Base-by-base conservation (phyloP, 2,329 filamentous ascomycete genomes). In the Trichoderma brevicompactum region DNA sequence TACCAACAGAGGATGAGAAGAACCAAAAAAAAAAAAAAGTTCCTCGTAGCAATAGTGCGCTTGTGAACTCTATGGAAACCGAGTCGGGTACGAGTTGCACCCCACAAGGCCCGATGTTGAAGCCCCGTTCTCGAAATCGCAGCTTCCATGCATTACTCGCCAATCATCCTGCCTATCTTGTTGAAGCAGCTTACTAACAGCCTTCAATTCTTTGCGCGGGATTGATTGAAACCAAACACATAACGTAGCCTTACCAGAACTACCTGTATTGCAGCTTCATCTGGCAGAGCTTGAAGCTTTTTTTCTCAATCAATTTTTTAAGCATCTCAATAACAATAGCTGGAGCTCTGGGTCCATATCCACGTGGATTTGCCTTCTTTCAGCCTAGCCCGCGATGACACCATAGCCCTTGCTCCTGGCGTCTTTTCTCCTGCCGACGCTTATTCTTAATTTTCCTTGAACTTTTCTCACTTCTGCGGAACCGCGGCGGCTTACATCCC, bases 321-420 rank as follows among this genome's bases (percentile, higher is more conserved):
- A 62, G 59, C 46, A 52, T 62, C 38, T 53, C 38, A 62, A 53
- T 62, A 52, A 62, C 38, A 38, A 43, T 43, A 34, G n/a, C 58
- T 50, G n/a, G 40, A 48, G 10, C 38, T 23, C 34, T 28, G 48
- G 43, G 46, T 40, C 52, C 32, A 49, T 48, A 55, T 41, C 60
- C 62, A 64, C 62, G 43, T 56, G 43, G 43, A 28, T 43, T 58
- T 40, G 23, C n/a, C 55, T 28, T 6, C 2, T 54, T 65, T 13
- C 10, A 41, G 64, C 12, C 19, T 65, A 65, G 62, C 36, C 19
- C 43, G 17, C 43, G 3, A 65, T 65, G 41, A 65, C 64, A 65
- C 64, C 64, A 65, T 65, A 44, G n/a, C 46, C 48, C 58, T 46
- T 54, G 46, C 19, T 43, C 48, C 8, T 65, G 40, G 41, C 56